Evolutionary conservation across 345 rosid genomes (phyloP).

Genomic region (Salix viminalis): DNA sequence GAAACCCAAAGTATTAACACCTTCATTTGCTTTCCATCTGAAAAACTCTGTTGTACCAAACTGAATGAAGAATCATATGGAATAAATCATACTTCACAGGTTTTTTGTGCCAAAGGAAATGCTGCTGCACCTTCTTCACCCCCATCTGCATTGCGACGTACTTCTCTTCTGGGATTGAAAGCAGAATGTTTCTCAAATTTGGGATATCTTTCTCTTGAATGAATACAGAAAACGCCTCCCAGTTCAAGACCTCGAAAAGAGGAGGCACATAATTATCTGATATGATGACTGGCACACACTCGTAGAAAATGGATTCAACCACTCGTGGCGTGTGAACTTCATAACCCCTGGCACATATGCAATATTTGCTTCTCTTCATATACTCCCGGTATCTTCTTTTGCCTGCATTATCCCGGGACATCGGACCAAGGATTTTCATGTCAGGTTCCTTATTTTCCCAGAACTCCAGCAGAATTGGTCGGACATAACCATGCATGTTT

Average conservation of each 20-base stretch:
- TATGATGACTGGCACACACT: conserved; percentile 83
- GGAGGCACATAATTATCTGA: conserved; percentile 91
- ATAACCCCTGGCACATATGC: conserved; percentile 85
- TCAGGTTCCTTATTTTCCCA: conserved; percentile 76
- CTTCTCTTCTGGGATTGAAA: conserved; percentile 55
- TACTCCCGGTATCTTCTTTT: conserved; percentile 57
- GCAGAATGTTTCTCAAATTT: conserved; percentile 61
- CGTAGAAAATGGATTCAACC: conserved; percentile 68
- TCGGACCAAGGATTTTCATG: conserved; percentile 75
- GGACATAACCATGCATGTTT: conserved; percentile 76
- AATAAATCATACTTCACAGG: conserved; percentile 71
- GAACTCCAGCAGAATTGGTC: conserved; percentile 49
- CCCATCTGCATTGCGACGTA: conserved; percentile 59
- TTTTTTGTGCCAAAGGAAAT: conserved; percentile 82
- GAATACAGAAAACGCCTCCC: conserved; percentile 78
- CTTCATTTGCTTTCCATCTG: conserved; percentile 40
- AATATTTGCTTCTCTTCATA: conserved; percentile 87
- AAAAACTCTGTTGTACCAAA: conserved; percentile 68
- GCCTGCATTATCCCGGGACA: conserved; percentile 59
- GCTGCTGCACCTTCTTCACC: conserved; percentile 65
- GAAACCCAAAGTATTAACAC: not conserved
- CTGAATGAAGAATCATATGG: conserved; percentile 78
- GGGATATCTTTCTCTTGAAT: conserved; percentile 67
- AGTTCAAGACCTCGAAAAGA: conserved; percentile 68
- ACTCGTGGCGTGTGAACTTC: conserved; percentile 85